These are phyloP conservation scores for Kuraishia borneana DNA, from an alignment of 805 yeast species.

Conservation along the genomic window DNA sequence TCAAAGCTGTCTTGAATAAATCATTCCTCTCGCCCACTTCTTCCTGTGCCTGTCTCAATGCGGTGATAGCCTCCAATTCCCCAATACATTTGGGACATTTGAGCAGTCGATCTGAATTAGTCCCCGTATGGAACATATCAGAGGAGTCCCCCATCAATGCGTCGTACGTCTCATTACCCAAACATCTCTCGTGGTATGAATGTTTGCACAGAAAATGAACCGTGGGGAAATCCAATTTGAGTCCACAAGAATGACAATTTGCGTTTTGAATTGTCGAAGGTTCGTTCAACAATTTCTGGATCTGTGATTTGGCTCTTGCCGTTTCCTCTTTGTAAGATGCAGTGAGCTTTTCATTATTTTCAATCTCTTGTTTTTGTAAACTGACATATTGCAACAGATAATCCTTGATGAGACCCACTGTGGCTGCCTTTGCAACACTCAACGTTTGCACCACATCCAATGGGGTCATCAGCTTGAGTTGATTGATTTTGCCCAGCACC, in stretches of 20 bases:
- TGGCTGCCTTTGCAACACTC: constrained; percentile 48
- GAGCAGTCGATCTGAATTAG: constrained; percentile 8
- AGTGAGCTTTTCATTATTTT: constrained; percentile 56
- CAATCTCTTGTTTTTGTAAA: constrained; percentile 50
- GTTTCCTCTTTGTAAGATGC: constrained; percentile 62
- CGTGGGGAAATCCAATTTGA: constrained; percentile 62
- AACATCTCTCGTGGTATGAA: constrained; percentile 75
- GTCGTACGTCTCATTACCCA: constrained; percentile 32
- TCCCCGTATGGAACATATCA: constrained; percentile 4
- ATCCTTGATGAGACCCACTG: constrained; percentile 63
- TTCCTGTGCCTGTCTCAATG: constrained; percentile 47
- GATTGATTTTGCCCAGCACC: constrained; percentile 42
- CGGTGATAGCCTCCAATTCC: constrained; percentile 56
- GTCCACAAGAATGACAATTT: constrained; percentile 54
- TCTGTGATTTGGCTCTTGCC: constrained; percentile 34
- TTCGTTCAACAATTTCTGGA: constrained; percentile 34
- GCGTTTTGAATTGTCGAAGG: constrained; percentile 49
- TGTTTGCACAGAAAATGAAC: constrained; percentile 82
- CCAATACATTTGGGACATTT: constrained; percentile 70
- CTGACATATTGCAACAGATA: constrained; percentile 53
- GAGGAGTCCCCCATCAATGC: constrained; percentile 7
- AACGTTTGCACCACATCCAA: constrained; percentile 67
- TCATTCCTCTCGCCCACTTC: constrained; percentile 53
- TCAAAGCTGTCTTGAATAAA: constrained; percentile 46
- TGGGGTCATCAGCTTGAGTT: constrained; percentile 49